Conservation (phyloP, 305 asterid species). For the Fraxinus baroniana region DNA sequence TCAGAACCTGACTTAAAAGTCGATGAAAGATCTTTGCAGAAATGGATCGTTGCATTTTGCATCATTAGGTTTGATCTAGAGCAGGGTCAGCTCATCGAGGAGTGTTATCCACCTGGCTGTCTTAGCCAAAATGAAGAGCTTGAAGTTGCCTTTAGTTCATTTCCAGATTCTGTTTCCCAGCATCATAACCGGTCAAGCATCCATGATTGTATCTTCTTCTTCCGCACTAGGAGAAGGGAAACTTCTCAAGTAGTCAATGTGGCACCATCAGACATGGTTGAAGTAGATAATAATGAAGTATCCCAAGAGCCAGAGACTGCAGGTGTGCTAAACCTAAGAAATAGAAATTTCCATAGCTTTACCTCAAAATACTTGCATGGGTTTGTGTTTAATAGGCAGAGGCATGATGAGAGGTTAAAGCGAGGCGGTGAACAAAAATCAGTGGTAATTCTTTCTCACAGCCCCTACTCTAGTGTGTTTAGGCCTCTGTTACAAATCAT, state of each 20-base stretch:
- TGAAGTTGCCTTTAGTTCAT: slow-evolving; percentile 84
- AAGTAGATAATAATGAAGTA: slow-evolving; percentile 36
- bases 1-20: slow-evolving; percentile 65
- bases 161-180: slow-evolving; percentile 97
- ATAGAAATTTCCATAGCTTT: slow-evolving; percentile 32
- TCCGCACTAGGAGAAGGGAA: slow-evolving; percentile 63
- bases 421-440: slow-evolving; percentile 98
- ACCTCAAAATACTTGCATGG: slow-evolving; percentile 73
- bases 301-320: slow-evolving; percentile 30
- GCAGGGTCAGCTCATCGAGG: slow-evolving; percentile 95
- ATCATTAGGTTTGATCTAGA: slow-evolving; percentile 91
- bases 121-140: slow-evolving; percentile 90
- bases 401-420: slow-evolving; percentile 90
- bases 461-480: slow-evolving; percentile 83
- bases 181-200: slow-evolving; percentile 85
- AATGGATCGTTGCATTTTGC: slow-evolving; percentile 87
- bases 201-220: slow-evolving; percentile 89
- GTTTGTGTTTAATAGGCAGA: slow-evolving; percentile 92
- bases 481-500: slow-evolving; percentile 88
- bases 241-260: slow-evolving; percentile 31
- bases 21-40: slow-evolving; percentile 66
- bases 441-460: slow-evolving; percentile 83
- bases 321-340: slow-evolving; percentile 31
- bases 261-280: slow-evolving; percentile 55
- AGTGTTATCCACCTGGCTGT: slow-evolving; percentile 80